A percentile compares a stretch with the other conserved stretches of the same genome.
Evolutionary conservation across 2,329 filamentous ascomycete species (phyloP).

Genomic region (Torrubiellomyces zombiae): DNA sequence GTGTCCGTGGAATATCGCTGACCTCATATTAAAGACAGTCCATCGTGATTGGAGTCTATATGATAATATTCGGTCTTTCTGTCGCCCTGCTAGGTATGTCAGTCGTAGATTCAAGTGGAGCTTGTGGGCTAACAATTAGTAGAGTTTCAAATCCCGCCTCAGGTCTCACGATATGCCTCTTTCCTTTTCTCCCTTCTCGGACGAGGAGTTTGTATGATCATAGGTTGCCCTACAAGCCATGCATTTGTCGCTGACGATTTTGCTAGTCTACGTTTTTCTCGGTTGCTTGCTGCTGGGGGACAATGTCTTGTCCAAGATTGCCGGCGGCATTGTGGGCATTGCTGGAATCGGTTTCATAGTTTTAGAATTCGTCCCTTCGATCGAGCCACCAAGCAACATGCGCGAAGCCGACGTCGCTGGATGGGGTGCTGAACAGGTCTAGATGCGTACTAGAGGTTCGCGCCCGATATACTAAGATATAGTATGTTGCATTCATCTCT

Average conservation of each 20-base stretch:
- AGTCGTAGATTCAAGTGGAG: neutral
- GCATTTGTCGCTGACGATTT: conserved; percentile 3
- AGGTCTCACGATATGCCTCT: conserved; percentile 82
- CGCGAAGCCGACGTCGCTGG: conserved; percentile 52
- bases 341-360: conserved; percentile 63
- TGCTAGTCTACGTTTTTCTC: conserved; percentile 83
- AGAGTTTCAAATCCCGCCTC: conserved; percentile 92
- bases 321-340: conserved; percentile 62
- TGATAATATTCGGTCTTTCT: conserved; percentile 76
- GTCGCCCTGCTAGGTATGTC: conserved; percentile 46
- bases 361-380: conserved; percentile 62
- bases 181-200: conserved; percentile 98
- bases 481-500: too few relatives aligned
- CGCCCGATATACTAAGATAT: too few relatives aligned
- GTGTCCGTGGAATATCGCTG: neutral
- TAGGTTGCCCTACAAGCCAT: too few relatives aligned
- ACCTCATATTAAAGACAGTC: conserved; percentile 11
- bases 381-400: conserved; percentile 71
- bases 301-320: conserved; percentile 50
- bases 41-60: conserved; percentile 69
- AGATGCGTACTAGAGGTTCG: too few relatives aligned
- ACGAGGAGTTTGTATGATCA: conserved; percentile 72
- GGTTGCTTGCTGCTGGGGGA: conserved; percentile 68
- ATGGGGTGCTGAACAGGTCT: conserved; percentile 66
- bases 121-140: conserved; percentile 9